A percentile compares a stretch with the other conserved stretches of the same genome.
These are phyloP conservation scores for Eucalyptus cloeziana DNA, from an alignment of 345 rosid species.

Conservation along the genomic window DNA sequence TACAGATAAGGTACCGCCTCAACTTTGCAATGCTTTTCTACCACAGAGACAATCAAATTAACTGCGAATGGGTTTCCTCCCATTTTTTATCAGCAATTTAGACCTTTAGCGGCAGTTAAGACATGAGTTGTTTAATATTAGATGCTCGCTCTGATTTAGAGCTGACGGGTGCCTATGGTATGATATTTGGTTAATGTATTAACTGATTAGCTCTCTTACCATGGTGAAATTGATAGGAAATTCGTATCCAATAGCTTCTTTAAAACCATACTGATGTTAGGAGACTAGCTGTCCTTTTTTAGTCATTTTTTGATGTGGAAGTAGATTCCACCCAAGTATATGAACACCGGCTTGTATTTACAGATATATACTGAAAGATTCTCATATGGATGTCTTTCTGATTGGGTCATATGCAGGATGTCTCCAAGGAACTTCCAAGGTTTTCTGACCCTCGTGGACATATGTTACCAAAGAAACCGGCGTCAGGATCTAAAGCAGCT, in stretches of 20 bases:
- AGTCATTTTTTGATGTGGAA: background rate
- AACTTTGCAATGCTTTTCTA: background rate
- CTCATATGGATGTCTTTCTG: background rate
- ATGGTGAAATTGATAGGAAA: background rate
- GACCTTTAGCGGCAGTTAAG: background rate
- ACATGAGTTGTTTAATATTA: background rate
- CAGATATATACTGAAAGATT: background rate
- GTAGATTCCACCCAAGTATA: background rate
- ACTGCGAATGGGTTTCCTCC: background rate
- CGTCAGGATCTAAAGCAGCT: conserved; percentile 29
- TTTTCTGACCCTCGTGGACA: conserved; percentile 8
- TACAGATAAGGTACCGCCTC: background rate
- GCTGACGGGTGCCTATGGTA: background rate
- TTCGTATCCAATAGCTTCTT: background rate
- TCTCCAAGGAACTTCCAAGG: conserved; percentile 6
- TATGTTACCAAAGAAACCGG: conserved; percentile 29
- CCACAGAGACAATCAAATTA: background rate
- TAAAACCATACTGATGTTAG: background rate
- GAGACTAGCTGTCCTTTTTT: background rate
- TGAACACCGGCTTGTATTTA: background rate
- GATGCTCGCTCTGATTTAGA: background rate
- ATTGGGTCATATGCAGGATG: conserved; percentile 21
- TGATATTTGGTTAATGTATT: background rate
- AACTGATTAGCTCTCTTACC: background rate
- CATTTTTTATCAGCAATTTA: background rate